phyloP scores from a whole-genome alignment of 1,284 basidiomycete species.

The Cutaneotrichosporon sp. region DNA sequence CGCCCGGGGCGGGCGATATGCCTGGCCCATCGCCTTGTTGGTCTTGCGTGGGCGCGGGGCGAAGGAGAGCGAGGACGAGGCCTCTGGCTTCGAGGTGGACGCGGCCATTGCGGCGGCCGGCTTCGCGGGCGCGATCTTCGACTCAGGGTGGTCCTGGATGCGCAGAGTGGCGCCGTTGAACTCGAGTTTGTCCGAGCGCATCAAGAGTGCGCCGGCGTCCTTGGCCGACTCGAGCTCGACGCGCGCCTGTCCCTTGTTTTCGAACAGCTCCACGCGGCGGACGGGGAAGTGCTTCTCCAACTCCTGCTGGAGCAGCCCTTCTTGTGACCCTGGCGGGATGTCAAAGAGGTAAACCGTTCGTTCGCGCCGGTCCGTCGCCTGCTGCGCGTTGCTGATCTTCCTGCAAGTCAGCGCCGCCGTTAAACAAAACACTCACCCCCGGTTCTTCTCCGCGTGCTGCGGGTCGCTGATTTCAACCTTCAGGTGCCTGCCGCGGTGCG shows the following conservation, averaged over 20 bases:
- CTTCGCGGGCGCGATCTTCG: not conserved
- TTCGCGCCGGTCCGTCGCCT: slow-evolving; percentile 58
- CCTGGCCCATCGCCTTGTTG: slow-evolving; percentile 38
- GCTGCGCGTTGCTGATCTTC: slow-evolving; percentile 13
- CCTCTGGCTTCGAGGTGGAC: not conserved
- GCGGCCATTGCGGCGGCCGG: slow-evolving; percentile 7
- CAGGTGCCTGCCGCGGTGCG: slow-evolving; percentile 56
- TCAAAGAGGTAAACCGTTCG: slow-evolving; percentile 69
- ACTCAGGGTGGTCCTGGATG: slow-evolving; percentile 17
- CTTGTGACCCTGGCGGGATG: slow-evolving; percentile 71
- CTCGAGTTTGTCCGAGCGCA: slow-evolving; percentile 65
- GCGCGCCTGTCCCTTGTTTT: slow-evolving; percentile 66
- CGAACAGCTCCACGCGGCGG: slow-evolving; percentile 72
- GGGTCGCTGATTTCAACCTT: slow-evolving; percentile 45
- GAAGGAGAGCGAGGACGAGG: slow-evolving; percentile 26
- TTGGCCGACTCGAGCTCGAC: slow-evolving; percentile 70
- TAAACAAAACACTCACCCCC: slow-evolving; percentile 1
- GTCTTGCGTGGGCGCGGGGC: slow-evolving; percentile 36
- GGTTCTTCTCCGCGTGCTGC: slow-evolving; percentile 33
- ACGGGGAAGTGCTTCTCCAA: slow-evolving; percentile 75
- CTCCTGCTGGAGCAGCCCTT: slow-evolving; percentile 81
- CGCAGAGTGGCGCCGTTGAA: slow-evolving; percentile 58
- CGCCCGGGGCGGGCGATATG: slow-evolving; percentile 32
- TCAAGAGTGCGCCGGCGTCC: slow-evolving; percentile 75
- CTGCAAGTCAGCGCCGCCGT: not conserved